Evolutionary conservation across 192 early-diverging fungal genomes (phyloP), one percentile per base, ranked within the genome.

Genomic region (Backusella parvicylindrica): DNA sequence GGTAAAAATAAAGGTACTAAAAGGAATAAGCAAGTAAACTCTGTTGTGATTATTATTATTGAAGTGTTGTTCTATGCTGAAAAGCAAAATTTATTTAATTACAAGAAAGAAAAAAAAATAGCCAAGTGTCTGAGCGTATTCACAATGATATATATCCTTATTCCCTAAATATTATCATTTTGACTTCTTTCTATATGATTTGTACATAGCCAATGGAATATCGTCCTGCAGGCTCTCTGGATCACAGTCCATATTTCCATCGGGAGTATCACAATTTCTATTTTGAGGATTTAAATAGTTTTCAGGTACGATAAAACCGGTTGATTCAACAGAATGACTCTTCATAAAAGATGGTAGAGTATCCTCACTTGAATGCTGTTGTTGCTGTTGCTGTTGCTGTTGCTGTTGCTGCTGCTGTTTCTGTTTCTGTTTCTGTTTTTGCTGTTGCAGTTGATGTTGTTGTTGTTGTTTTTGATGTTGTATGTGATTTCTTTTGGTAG

Each of bases 261-360:
- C 53, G 13, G 23, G 12, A 26, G 23, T 60, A 28, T 28, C 12
- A 60, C 50, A 53, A 21, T n/a, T 53, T 53, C 53, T n/a, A 60
- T 60, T 60, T 23, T 75, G 30, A n/a, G 70, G 76, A 63, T 73
- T 47, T 9, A 73, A 36, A 38, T 73, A 60, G 11, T 28, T 60
- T 3, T 13, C 53, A 60, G 23, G 21, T 30, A 60, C 21, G 28
- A 60, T 4, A n/a, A 60, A 28, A 9, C 74, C 67, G 37, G 74
- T 75, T 3, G 67, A 49, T 69, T 35, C 74, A n/a, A 37, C 30
- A 6, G 40, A 43, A 23, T 70, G 68, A 3, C 35, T 41, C 11
- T 70, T 37, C 68, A 70, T 70, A 70, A 70, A 70, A 0, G 68
- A 43, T 7, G 37, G 68, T 43, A 70, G 26, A 15, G 30, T 7